Conservation (phyloP, 2,329 filamentous ascomycete genomes). For the Tricladium varicosporioides region DNA sequence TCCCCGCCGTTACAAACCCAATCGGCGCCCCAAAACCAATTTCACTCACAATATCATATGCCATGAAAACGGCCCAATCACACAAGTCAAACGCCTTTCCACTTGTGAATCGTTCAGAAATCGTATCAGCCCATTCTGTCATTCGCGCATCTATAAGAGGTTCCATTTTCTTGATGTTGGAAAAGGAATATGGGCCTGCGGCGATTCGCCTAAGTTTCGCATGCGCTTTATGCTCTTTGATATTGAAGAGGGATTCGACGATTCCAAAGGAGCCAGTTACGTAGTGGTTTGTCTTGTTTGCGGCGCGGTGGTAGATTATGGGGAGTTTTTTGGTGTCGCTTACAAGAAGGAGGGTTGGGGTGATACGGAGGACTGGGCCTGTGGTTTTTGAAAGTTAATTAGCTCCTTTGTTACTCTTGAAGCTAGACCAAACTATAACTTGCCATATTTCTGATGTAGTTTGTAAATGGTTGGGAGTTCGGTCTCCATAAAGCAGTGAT, state of each 20-base stretch:
- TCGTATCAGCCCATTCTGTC: slow-evolving; percentile 46
- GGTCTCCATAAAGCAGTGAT: slow-evolving; percentile 47
- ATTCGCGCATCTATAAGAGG: slow-evolving; percentile 52
- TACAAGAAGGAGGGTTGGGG: slow-evolving; percentile 51
- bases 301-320: slow-evolving; percentile 53
- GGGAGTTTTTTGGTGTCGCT: slow-evolving; percentile 53
- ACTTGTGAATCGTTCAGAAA: slow-evolving; percentile 45
- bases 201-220: slow-evolving; percentile 52
- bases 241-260: slow-evolving; percentile 55
- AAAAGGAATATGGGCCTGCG: slow-evolving; percentile 53
- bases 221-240: slow-evolving; percentile 51
- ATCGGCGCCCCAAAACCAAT: slow-evolving; percentile 55
- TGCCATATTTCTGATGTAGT: slow-evolving; percentile 49
- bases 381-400: background rate
- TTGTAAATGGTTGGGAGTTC: slow-evolving; percentile 42
- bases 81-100: slow-evolving; percentile 51
- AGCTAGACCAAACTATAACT: slow-evolving; percentile 4
- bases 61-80: slow-evolving; percentile 54
- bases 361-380: slow-evolving; percentile 53
- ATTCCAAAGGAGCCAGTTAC: slow-evolving; percentile 57
- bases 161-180: slow-evolving; percentile 58
- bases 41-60: slow-evolving; percentile 56
- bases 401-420: background rate
- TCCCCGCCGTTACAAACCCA: slow-evolving; percentile 51
- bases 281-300: slow-evolving; percentile 57